These are phyloP conservation scores for Lipomyces sp. DNA, from an alignment of 805 yeast genomes.

Conservation along the genomic window DNA sequence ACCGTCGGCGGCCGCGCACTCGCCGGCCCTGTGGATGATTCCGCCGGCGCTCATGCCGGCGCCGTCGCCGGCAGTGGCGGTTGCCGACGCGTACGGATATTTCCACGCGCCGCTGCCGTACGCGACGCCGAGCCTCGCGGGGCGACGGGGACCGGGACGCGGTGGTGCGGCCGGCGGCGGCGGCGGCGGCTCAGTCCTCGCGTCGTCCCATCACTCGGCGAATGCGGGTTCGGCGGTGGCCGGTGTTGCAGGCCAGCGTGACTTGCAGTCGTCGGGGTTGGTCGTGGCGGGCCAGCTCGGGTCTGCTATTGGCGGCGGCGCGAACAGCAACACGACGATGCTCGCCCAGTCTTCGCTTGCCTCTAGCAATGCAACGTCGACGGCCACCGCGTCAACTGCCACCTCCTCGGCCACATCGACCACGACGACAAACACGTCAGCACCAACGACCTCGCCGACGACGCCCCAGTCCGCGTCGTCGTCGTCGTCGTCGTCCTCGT, in stretches of 20 bases:
- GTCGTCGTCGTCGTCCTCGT: no score
- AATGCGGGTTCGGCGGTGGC: conserved; percentile 9
- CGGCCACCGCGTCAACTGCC: background rate
- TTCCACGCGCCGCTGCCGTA: conserved; percentile 3
- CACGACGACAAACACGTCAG: background rate
- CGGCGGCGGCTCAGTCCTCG: conserved; percentile 2
- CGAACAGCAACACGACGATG: background rate
- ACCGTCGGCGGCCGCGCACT: conserved; percentile 27
- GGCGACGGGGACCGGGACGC: no score
- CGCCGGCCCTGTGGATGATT: background rate
- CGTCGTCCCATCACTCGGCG: conserved; percentile 31
- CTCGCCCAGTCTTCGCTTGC: no score
- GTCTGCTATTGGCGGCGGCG: background rate
- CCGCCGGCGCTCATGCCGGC: background rate
- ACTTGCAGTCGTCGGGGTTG: no score
- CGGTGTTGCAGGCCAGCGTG: background rate
- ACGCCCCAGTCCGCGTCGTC: no score
- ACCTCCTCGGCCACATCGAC: background rate
- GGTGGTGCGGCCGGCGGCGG: no score
- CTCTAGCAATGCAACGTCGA: background rate
- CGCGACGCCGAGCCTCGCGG: no score
- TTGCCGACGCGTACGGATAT: background rate
- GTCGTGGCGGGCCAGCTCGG: no score
- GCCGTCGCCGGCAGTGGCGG: background rate
- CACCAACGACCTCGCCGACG: conserved; percentile 37